Percentiles rank a stretch among this genome's conserved stretches.
Conservation (phyloP, 2,329 filamentous ascomycete species). For the Rhinocladiella similis region DNA sequence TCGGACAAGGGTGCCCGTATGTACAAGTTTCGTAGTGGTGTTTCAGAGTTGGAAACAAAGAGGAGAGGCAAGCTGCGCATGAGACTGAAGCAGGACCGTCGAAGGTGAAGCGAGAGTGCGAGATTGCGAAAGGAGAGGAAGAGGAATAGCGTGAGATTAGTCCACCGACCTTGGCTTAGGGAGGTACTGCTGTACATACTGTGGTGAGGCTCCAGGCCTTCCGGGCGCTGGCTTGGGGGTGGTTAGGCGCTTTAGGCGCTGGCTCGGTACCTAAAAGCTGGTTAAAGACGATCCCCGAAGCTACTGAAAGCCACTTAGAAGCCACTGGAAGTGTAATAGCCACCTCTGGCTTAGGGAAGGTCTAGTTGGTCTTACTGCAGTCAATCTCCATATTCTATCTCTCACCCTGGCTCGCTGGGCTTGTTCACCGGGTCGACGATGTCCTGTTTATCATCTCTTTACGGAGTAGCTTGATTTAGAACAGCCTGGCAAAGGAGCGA, state of each 20-base stretch:
- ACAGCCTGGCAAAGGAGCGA: no score
- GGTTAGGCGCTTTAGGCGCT: neutral
- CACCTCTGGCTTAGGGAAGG: no score
- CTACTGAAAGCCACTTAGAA: neutral
- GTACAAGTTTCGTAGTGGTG: neutral
- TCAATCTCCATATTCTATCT: neutral
- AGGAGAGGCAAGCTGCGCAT: neutral
- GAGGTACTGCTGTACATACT: neutral
- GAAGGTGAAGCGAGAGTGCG: slow-evolving; percentile 15
- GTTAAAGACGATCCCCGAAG: neutral
- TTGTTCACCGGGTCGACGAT: neutral
- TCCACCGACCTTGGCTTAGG: neutral
- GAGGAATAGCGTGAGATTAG: slow-evolving; percentile 10
- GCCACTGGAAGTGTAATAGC: no score
- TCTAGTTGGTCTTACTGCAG: neutral
- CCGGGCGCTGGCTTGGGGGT: neutral
- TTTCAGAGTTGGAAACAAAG: slow-evolving; percentile 16
- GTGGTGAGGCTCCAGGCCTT: no score
- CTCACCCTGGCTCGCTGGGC: neutral
- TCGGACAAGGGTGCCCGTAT: no score
- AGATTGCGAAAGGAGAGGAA: slow-evolving; percentile 25
- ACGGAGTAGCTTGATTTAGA: no score
- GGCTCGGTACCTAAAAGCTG: neutral
- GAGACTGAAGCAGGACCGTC: slow-evolving; percentile 8
- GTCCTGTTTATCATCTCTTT: neutral